Conservation (phyloP, 352 stramenopile genomes). For the Globisporangium paroecandrum region DNA sequence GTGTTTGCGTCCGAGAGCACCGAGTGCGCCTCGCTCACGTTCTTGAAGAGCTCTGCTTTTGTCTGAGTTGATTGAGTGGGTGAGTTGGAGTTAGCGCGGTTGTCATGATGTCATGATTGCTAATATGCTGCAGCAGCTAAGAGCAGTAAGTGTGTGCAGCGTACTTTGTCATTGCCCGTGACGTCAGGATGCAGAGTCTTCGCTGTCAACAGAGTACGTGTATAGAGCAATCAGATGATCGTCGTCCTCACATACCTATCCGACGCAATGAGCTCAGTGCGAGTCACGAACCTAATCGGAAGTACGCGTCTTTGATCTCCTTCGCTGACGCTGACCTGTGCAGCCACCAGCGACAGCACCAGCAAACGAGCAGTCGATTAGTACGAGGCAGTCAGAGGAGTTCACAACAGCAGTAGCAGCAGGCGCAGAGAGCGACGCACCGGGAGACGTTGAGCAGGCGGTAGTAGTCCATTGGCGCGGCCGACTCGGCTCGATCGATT, state of each 20-base stretch:
- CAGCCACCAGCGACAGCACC: too few species aligned
- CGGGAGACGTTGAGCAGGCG: constrained; percentile 72
- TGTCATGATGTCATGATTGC: neutral
- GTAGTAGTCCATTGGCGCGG: constrained; percentile 65
- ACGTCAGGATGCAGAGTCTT: constrained; percentile 85
- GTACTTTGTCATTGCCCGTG: constrained; percentile 67
- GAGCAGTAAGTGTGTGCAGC: neutral
- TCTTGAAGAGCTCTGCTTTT: constrained; percentile 85
- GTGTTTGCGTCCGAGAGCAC: constrained; percentile 63
- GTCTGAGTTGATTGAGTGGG: constrained; percentile 22
- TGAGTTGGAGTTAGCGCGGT: neutral
- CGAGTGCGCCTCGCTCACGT: constrained; percentile 73
- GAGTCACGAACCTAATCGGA: constrained; percentile 46
- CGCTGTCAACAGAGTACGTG: constrained; percentile 23
- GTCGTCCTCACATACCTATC: neutral
- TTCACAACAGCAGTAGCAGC: neutral
- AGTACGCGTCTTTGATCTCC: constrained; percentile 81
- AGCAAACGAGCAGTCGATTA: too few species aligned
- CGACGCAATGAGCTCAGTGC: neutral
- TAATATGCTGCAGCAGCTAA: too few species aligned
- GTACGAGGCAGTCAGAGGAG: too few species aligned
- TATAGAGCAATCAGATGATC: too few species aligned
- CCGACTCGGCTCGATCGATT: neutral
- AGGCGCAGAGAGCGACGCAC: constrained; percentile 20
- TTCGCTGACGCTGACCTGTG: constrained; percentile 52